Evolutionary conservation across 2,329 filamentous ascomycete species (phyloP).

Genomic region (Arthrobotrys sinensis): DNA sequence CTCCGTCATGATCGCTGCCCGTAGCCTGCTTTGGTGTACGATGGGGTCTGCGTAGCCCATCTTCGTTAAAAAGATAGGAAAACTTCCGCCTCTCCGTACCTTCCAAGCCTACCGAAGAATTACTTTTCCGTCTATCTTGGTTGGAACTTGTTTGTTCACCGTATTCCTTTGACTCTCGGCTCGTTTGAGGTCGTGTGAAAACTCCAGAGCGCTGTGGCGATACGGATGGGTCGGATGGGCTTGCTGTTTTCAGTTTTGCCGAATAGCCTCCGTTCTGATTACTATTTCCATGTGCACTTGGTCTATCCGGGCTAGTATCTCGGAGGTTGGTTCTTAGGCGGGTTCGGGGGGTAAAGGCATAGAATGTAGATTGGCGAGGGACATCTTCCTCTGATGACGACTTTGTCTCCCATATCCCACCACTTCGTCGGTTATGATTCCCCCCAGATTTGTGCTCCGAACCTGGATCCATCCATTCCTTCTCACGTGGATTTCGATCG

Average conservation of each 20-base stretch:
- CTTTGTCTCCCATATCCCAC: slow-evolving; percentile 45
- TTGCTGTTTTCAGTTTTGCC: slow-evolving; percentile 18
- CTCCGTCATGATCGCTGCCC: slow-evolving; percentile 51
- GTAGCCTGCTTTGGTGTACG: slow-evolving; percentile 33
- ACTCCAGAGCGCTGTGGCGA: slow-evolving; percentile 36
- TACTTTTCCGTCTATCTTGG: slow-evolving; percentile 45
- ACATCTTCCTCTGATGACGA: slow-evolving; percentile 55
- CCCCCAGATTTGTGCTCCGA: slow-evolving; percentile 31
- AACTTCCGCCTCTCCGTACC: slow-evolving; percentile 53
- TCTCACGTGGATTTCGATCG: slow-evolving; percentile 55
- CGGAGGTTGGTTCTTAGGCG: slow-evolving; percentile 46
- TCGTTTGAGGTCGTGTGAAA: slow-evolving; percentile 33
- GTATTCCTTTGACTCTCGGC: slow-evolving; percentile 31
- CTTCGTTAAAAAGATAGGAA: slow-evolving; percentile 56
- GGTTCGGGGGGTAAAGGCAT: slow-evolving; percentile 52
- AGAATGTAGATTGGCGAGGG: slow-evolving; percentile 42
- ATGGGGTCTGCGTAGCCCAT: slow-evolving; percentile 45
- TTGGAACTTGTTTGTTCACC: slow-evolving; percentile 19
- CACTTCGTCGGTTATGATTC: slow-evolving; percentile 26
- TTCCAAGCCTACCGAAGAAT: slow-evolving; percentile 33
- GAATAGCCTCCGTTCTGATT: slow-evolving; percentile 20
- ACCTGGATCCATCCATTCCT: slow-evolving; percentile 55
- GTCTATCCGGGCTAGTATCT: slow-evolving; percentile 49
- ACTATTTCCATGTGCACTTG: slow-evolving; percentile 3
- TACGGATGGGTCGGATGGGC: slow-evolving; percentile 27